These are phyloP conservation scores for Sporormia fimetaria DNA, from an alignment of 495 filamentous ascomycete species.

Conservation along the genomic window DNA sequence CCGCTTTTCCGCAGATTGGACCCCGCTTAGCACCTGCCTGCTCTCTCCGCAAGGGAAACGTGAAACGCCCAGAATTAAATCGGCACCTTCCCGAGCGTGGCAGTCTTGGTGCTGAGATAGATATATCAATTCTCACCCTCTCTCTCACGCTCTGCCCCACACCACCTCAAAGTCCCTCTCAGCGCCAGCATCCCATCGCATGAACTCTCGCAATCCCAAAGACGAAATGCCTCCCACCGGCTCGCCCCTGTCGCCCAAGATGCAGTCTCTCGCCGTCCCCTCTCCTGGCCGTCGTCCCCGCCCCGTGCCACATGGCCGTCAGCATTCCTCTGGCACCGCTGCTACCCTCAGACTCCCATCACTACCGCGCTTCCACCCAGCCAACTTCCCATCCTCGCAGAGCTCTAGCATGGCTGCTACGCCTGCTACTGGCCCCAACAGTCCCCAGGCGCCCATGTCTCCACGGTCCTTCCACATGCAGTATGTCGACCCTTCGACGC, in stretches of 20 bases:
- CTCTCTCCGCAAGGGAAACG: too few relatives aligned
- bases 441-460: constrained; percentile 27
- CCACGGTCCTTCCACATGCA: constrained; percentile 27
- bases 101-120: background rate
- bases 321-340: constrained; percentile 13
- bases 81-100: background rate
- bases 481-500: constrained; percentile 32
- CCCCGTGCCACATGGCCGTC: constrained; percentile 9
- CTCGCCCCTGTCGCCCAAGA: constrained; percentile 20
- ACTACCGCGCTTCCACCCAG: constrained; percentile 36
- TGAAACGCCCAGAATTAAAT: too few relatives aligned
- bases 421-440: constrained; percentile 21
- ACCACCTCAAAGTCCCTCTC: background rate
- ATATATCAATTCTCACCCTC: background rate
- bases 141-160: constrained; percentile 3
- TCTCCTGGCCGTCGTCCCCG: constrained; percentile 20
- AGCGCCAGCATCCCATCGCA: constrained; percentile 4
- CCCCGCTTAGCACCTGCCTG: too few relatives aligned
- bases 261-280: constrained; percentile 23
- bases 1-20: too few relatives aligned
- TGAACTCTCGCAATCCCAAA: constrained; percentile 10
- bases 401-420: constrained; percentile 24
- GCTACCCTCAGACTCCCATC: constrained; percentile 29
- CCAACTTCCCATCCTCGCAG: constrained; percentile 31
- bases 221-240: constrained; percentile 9